Evolutionary conservation across 1,284 basidiomycete genomes (phyloP).

Genomic region (Trichosporon asahii): DNA sequence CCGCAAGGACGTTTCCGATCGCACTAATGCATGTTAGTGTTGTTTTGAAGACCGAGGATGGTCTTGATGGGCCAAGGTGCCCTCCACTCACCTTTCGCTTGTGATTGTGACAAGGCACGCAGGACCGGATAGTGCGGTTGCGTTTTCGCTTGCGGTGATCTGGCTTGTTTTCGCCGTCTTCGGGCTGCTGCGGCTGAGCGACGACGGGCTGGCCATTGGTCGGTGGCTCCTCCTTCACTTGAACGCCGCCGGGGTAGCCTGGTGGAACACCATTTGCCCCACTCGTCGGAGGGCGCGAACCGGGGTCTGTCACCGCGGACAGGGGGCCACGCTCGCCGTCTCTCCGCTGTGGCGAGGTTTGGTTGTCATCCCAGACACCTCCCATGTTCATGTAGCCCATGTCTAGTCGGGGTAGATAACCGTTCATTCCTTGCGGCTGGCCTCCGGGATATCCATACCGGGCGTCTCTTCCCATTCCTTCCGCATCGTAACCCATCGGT

Average conservation of each 20-base stretch:
- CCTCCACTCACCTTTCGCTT: slow-evolving; percentile 70
- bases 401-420: neutral
- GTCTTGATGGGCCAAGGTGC: neutral
- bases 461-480: neutral
- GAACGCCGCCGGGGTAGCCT: neutral
- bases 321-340: neutral
- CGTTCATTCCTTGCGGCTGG: slow-evolving; percentile 1
- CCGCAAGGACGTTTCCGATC: slow-evolving; percentile 64
- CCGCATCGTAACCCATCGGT: slow-evolving; percentile 1
- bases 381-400: slow-evolving; percentile 2
- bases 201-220: slow-evolving; percentile 7
- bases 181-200: slow-evolving; percentile 8
- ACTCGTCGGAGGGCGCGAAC: neutral
- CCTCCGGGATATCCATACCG: slow-evolving; percentile 5
- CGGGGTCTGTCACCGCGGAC: slow-evolving; percentile 1
- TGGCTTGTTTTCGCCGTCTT: slow-evolving; percentile 41
- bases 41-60: neutral
- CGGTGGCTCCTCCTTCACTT: slow-evolving; percentile 12
- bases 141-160: slow-evolving; percentile 63
- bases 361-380: slow-evolving; percentile 1
- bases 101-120: slow-evolving; percentile 86
- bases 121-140: slow-evolving; percentile 82
- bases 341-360: slow-evolving; percentile 1
- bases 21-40: slow-evolving; percentile 37
- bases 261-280: neutral